A percentile compares a stretch with the other conserved stretches of the same genome.
These are phyloP conservation scores for Alloteropsis angusta DNA, from an alignment of 202 grass and related monocot genomes.

Conservation along the genomic window DNA sequence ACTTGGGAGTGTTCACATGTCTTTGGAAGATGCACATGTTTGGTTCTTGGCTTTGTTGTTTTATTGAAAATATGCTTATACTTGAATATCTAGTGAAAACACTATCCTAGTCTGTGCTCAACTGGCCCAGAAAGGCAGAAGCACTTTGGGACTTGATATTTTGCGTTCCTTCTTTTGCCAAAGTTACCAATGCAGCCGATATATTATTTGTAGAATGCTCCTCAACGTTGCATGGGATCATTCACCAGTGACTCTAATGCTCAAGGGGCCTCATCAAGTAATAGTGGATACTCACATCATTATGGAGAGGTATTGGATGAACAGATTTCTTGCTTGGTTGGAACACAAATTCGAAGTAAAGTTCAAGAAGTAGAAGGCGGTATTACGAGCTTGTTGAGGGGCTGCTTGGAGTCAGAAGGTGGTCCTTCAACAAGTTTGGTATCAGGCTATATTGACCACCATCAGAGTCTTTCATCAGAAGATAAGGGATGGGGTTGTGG, in stretches of 20 bases:
- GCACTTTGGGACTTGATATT: neutral
- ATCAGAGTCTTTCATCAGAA: conserved; percentile 63
- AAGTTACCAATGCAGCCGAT: neutral
- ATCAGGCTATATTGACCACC: conserved; percentile 62
- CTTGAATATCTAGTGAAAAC: neutral
- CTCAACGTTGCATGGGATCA: neutral
- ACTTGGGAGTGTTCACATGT: neutral
- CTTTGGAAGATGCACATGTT: neutral
- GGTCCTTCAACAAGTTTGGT: conserved; percentile 47
- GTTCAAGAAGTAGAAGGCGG: conserved; percentile 59
- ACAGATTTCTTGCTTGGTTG: conserved; percentile 40
- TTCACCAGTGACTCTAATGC: conserved; percentile 11
- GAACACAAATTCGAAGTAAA: conserved; percentile 38
- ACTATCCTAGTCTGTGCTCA: neutral
- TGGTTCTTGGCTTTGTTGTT: neutral
- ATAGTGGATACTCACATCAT: neutral
- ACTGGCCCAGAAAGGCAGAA: neutral
- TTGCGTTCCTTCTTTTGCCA: neutral
- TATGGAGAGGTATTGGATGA: conserved; percentile 18
- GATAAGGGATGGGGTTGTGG: conserved; percentile 93
- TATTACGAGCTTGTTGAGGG: conserved; percentile 47
- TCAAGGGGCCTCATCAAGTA: conserved; percentile 46
- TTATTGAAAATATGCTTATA: neutral
- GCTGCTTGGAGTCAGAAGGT: conserved; percentile 61
- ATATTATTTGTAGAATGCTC: conserved; percentile 38